Evolutionary conservation across 2,329 filamentous ascomycete genomes (phyloP).

Genomic region (Curvularia lunata): DNA sequence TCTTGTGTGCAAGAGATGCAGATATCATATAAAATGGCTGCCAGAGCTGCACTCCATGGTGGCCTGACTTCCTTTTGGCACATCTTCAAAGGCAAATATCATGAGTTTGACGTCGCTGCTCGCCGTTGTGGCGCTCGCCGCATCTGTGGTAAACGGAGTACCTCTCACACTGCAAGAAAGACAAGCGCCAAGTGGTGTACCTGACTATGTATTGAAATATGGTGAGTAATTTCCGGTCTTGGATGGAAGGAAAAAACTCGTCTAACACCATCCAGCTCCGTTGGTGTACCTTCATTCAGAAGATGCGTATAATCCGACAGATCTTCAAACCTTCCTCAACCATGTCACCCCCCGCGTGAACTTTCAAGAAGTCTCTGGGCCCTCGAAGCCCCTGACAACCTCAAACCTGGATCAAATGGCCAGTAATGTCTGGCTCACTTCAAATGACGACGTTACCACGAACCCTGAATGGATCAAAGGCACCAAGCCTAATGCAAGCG

Average conservation of each 20-base stretch:
- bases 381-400: slow-evolving; percentile 48
- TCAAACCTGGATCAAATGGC: slow-evolving; percentile 55
- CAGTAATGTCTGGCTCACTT: slow-evolving; percentile 54
- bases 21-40: background rate
- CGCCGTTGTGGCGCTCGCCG: slow-evolving; percentile 16
- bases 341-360: slow-evolving; percentile 51
- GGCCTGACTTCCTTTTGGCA: background rate
- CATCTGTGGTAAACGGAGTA: slow-evolving; percentile 23
- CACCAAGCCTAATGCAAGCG: slow-evolving; percentile 57
- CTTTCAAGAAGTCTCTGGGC: slow-evolving; percentile 41
- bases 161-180: slow-evolving; percentile 27
- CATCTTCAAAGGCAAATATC: slow-evolving; percentile 4
- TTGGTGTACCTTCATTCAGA: slow-evolving; percentile 53
- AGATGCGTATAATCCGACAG: slow-evolving; percentile 54
- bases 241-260: background rate
- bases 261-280: slow-evolving; percentile 46
- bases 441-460: slow-evolving; percentile 51
- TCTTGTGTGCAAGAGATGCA: slow-evolving; percentile 9
- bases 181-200: slow-evolving; percentile 37
- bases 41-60: background rate
- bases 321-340: slow-evolving; percentile 51
- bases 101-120: slow-evolving; percentile 24
- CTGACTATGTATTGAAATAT: slow-evolving; percentile 49
- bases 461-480: slow-evolving; percentile 57
- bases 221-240: slow-evolving; percentile 30